Evolutionary conservation across 768 basidiomycete genomes (phyloP).

Genomic region (Podaxis pistillaris): DNA sequence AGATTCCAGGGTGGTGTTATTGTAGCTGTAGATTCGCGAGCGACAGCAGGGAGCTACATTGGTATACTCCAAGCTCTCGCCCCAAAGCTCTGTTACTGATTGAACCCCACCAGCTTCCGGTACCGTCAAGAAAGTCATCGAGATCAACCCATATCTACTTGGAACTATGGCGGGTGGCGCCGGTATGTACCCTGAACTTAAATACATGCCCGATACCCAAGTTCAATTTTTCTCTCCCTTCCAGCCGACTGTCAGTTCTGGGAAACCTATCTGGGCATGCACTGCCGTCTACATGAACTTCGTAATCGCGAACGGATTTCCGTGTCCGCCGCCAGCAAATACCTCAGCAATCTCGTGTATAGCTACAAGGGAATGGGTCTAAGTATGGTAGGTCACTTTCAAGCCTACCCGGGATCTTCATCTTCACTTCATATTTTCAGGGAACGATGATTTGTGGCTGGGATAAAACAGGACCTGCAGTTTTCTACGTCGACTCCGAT

Average conservation of each 20-base stretch:
- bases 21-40: conserved; percentile 98
- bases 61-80: conserved; percentile 48
- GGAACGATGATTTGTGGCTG: conserved; percentile 99
- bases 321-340: conserved; percentile 98
- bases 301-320: conserved; percentile 96
- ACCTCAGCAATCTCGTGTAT: conserved; percentile 95
- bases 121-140: conserved; percentile 99
- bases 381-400: conserved; percentile 76
- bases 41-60: conserved; percentile 95
- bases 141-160: conserved; percentile 98
- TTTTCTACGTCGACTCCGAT: conserved; percentile 98
- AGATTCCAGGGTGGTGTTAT: conserved; percentile 95
- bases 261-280: conserved; percentile 99
- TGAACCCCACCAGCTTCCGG: conserved; percentile 68
- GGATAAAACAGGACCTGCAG: conserved; percentile 98
- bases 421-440: conserved; percentile 34
- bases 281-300: conserved; percentile 95
- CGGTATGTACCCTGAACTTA: conserved; percentile 46
- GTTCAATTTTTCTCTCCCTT: not conserved
- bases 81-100: not conserved
- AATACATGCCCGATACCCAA: not conserved
- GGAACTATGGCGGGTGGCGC: conserved; percentile 99
- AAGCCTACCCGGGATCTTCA: not conserved
- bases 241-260: conserved; percentile 95
- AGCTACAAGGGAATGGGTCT: conserved; percentile 99